Base-by-base conservation (phyloP, 1,284 basidiomycete genomes). In the Heterobasidion occidentale region DNA sequence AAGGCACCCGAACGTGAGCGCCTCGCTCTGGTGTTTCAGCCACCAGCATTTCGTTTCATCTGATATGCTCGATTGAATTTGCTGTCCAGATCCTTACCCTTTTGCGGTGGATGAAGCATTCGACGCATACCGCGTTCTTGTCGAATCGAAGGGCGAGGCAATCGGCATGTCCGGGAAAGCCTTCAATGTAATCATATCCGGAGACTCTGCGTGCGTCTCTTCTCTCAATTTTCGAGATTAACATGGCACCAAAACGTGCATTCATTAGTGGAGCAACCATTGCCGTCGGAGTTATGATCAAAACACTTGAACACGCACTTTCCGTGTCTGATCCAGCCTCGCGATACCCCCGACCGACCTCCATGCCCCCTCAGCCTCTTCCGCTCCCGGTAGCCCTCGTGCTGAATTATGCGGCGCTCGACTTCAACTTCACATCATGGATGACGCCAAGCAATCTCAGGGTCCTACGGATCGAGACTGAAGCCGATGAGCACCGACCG, bases 341-440 rank as follows among this genome's bases (percentile, higher is more conserved):
- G 8, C 46, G 53, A 7, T 62, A 55, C 51, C 47, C 52, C 11
- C 9, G 46, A 45, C 56, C 60, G 9, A 27, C 46, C 17, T 62
- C 60, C 15, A 38, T 54, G 9, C 52, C 61, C 14, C 55, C 55
- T 14, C 17, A 46, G 12, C 61, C 57, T 8, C 66, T 84, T 36
- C 77, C 77, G 11, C 74, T 74, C 27, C 96, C 96, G 1, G 74
- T 89, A 49, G 90, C 92, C 1, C 76, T 98, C 53, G 84, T 97
- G 27, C 81, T 97, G 55, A 88, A 78, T 63, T 92, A 92, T 67
- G 77, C 88, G 58, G 90, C 77, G 17, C 80, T 98, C 53, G 96
- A 98, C 69, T 98, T 99, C 75, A 96, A 97, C 69, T 98, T 95
- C 68, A 92, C 90, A 0, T 93, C 93, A 27, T 99, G 96, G 96